Conservation (phyloP, 345 rosid species). For the Eucalyptus cloeziana region DNA sequence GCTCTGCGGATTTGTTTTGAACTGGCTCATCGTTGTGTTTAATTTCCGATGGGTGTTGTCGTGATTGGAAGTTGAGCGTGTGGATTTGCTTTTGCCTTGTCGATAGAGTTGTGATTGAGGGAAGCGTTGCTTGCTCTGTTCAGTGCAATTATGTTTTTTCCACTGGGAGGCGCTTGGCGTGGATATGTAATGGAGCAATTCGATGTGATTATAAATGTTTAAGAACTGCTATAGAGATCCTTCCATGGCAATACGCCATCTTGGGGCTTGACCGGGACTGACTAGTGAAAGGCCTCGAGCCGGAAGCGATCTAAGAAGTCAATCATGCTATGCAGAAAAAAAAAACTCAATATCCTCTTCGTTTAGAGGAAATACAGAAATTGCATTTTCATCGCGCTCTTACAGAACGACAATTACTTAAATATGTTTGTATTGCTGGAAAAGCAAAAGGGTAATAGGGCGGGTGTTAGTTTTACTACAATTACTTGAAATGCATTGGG, state of each 20-base stretch:
- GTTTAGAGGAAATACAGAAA: not conserved
- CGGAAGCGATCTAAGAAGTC: not conserved
- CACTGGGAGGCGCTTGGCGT: not conserved
- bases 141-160: not conserved
- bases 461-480: not conserved
- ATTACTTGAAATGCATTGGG: not conserved
- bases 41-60: not conserved
- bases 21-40: not conserved
- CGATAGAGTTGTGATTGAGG: not conserved
- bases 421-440: not conserved
- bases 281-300: not conserved
- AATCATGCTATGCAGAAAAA: not conserved
- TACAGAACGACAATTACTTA: not conserved
- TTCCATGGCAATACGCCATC: not conserved
- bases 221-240: not conserved
- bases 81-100: not conserved
- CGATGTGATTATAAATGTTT: not conserved
- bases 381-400: not conserved
- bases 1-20: not conserved
- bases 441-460: not conserved
- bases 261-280: not conserved
- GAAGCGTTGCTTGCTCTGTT: not conserved
- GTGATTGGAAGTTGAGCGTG: not conserved
- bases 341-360: not conserved
- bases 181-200: not conserved